A percentile compares a stretch with the other conserved stretches of the same genome.
Evolutionary conservation across 2,329 filamentous ascomycete species (phyloP).

Genomic region (Penicillium aurantiogriseum): DNA sequence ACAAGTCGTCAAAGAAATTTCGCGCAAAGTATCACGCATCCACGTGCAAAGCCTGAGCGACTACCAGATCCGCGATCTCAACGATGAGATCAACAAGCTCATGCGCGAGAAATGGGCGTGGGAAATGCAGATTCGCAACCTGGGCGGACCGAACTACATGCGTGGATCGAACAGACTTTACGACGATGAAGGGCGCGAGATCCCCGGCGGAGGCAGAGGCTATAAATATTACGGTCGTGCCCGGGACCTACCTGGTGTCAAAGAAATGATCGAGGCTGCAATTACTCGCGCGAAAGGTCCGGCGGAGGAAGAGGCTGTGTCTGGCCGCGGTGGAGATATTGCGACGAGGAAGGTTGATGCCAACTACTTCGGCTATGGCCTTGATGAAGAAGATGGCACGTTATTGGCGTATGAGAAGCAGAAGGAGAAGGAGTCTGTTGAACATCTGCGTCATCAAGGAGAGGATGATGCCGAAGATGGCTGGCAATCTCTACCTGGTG

Average conservation of each 20-base stretch:
- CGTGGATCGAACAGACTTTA: slow-evolving; percentile 67
- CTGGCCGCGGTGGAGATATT: slow-evolving; percentile 42
- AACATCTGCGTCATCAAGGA: slow-evolving; percentile 61
- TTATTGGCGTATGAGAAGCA: slow-evolving; percentile 76
- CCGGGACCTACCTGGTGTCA: slow-evolving; percentile 86
- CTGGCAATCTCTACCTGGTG: slow-evolving; percentile 86
- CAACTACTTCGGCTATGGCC: slow-evolving; percentile 91
- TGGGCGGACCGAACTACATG: slow-evolving; percentile 98
- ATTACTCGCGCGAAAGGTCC: slow-evolving; percentile 61
- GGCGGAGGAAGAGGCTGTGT: slow-evolving; percentile 64
- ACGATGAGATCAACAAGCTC: slow-evolving; percentile 98
- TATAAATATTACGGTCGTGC: slow-evolving; percentile 94
- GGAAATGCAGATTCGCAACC: slow-evolving; percentile 92
- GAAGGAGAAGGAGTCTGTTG: slow-evolving; percentile 79
- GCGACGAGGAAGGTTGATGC: slow-evolving; percentile 75
- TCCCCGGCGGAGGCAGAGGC: slow-evolving; percentile 73
- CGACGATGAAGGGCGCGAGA: slow-evolving; percentile 70
- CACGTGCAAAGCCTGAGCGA: slow-evolving; percentile 89
- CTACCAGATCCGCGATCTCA: slow-evolving; percentile 95
- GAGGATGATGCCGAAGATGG: slow-evolving; percentile 61
- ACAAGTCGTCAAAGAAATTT: slow-evolving; percentile 95
- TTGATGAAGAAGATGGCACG: slow-evolving; percentile 84
- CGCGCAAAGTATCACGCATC: slow-evolving; percentile 92
- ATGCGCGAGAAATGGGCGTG: slow-evolving; percentile 99
- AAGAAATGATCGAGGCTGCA: slow-evolving; percentile 88